Conservation (phyloP, 1,284 basidiomycete species). For the Cutaneotrichosporon dermatis region DNA sequence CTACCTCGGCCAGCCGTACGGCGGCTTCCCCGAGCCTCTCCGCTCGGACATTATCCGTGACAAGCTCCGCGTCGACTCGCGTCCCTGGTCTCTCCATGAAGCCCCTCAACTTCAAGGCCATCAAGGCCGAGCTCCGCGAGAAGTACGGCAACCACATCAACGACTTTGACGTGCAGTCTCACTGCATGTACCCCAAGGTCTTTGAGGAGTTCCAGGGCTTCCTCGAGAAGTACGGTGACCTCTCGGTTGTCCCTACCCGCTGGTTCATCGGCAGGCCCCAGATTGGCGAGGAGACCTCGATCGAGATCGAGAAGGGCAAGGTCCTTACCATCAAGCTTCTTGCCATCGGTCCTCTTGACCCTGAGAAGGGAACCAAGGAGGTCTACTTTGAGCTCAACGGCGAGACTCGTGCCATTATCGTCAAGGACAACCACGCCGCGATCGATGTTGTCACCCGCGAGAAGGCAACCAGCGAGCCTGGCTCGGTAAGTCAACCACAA, state of each 20-base stretch:
- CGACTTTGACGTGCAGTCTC: conserved; percentile 87
- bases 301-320: conserved; percentile 96
- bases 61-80: conserved; percentile 86
- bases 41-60: conserved; percentile 88
- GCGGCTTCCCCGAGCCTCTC: conserved; percentile 97
- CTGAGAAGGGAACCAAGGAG: conserved; percentile 85
- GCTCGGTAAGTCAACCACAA: conserved; percentile 53
- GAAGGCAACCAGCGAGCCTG: conserved; percentile 87
- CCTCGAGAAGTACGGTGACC: conserved; percentile 90
- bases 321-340: conserved; percentile 93
- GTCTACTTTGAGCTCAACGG: conserved; percentile 98
- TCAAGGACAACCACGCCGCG: conserved; percentile 93
- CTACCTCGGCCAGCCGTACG: conserved; percentile 92
- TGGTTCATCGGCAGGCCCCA: conserved; percentile 93
- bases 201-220: conserved; percentile 97
- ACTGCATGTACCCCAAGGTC: conserved; percentile 70
- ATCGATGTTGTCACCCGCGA: conserved; percentile 89
- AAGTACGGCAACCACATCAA: conserved; percentile 94
- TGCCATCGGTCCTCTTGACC: conserved; percentile 88
- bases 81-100: conserved; percentile 85
- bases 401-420: conserved; percentile 79
- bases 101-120: conserved; percentile 91
- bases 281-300: conserved; percentile 91
- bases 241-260: conserved; percentile 92
- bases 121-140: conserved; percentile 84